Conservation (phyloP, 2,329 filamentous ascomycete genomes). For the Bipolaris bicolor region DNA sequence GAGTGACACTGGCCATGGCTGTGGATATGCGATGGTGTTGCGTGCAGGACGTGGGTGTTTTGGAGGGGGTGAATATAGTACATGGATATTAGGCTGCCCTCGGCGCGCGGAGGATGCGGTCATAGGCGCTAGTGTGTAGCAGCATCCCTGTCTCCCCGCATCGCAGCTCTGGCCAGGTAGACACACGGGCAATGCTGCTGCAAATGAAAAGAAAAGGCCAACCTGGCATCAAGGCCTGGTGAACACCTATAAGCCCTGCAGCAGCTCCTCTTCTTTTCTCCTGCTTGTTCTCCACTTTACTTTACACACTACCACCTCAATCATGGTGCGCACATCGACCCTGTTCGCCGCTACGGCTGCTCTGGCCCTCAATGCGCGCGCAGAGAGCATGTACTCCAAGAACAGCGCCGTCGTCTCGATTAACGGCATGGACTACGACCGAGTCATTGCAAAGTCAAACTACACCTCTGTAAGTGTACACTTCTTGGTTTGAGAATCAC, state of each 20-base stretch:
- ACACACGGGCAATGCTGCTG: slow-evolving; percentile 7
- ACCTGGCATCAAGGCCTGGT: slow-evolving; percentile 26
- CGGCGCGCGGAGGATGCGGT: slow-evolving; percentile 11
- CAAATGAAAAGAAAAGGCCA: slow-evolving; percentile 17
- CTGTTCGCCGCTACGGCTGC: slow-evolving; percentile 63
- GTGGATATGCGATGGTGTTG: background rate
- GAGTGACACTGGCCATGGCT: slow-evolving; percentile 74
- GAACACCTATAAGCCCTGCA: slow-evolving; percentile 15
- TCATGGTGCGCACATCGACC: slow-evolving; percentile 46
- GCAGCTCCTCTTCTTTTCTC: slow-evolving; percentile 9
- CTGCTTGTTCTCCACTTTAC: slow-evolving; percentile 13
- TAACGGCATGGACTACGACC: slow-evolving; percentile 77
- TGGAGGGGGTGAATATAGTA: background rate
- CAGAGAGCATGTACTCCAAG: slow-evolving; percentile 81
- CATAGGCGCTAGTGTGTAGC: slow-evolving; percentile 13
- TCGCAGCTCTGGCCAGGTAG: slow-evolving; percentile 16
- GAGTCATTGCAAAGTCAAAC: slow-evolving; percentile 84
- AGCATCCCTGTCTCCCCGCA: slow-evolving; percentile 17
- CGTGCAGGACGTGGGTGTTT: background rate
- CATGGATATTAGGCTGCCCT: slow-evolving; percentile 6
- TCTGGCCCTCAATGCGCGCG: slow-evolving; percentile 69
- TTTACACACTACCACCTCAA: slow-evolving; percentile 12
- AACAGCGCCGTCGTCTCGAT: slow-evolving; percentile 86
- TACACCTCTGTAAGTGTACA: slow-evolving; percentile 76
- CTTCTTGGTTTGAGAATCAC: background rate